Base-by-base conservation (phyloP, 257 asterid species). In the Lithospermum erythrorhizon region DNA sequence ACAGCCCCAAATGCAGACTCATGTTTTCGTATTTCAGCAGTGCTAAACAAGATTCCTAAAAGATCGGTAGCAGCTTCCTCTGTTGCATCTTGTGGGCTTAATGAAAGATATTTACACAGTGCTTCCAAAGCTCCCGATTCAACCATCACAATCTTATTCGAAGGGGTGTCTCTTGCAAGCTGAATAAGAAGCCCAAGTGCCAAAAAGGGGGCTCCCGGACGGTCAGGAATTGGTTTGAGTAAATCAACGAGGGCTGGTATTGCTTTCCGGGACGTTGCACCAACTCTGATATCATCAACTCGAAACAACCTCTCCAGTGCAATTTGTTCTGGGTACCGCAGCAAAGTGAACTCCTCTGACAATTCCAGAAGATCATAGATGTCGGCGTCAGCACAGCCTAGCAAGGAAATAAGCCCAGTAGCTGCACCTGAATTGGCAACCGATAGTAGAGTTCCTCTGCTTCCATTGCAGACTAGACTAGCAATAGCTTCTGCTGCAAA, bases 61-160 rank as follows among this genome's bases (percentile, higher is more conserved):
- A 89, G 78, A 86, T 93, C 95, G n/a, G 98, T 93, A 21, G 98
- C 97, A 69, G 98, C 98, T 83, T 93, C 95, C 73, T 93, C 98
- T 15, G 87, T 85, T 53, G 95, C 89, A 75, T 93, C 97, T 72
- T 89, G 95, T 25, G 96, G 98, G 61, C 98, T 80, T 41, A 93
- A 87, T 59, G 98, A 93, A 32, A 93, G 93, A 72, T 93, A 93
- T 67, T 84, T 93, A 19, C 97, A 89, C 81, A 93, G 70, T 58
- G 96, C 97, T 74, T 93, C 98, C 68, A 93, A 68, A 67, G 95
- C 98, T 30, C 98, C 98, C 5, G 96, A 81, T 73, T 93, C 98
- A 23, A 89, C 98, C 98, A 93, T 93, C 62, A 76, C 87, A 59
- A 83, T 73, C 75, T 93, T 95, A 74, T 93, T 93, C 47, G 95